These are phyloP conservation scores for Seiridium cupressi DNA, from an alignment of 2,329 filamentous ascomycete species.

Conservation along the genomic window DNA sequence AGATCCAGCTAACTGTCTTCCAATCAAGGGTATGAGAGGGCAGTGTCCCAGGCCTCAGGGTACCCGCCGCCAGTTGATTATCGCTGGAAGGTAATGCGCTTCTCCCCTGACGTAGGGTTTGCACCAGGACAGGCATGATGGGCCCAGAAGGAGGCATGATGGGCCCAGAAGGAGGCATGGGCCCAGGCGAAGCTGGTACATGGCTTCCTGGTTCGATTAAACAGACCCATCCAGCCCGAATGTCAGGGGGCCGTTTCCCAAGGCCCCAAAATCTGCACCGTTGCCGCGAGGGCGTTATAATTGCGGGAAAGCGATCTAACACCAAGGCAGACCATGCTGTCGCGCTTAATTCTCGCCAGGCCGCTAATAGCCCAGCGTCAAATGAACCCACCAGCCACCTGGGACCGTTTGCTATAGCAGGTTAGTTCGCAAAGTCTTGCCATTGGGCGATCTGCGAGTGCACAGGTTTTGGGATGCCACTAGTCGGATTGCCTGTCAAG, in stretches of 20 bases:
- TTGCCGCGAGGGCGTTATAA: background rate
- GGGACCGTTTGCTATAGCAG: background rate
- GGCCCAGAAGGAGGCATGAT: background rate
- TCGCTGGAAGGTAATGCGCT: background rate
- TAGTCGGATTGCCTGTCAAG: background rate
- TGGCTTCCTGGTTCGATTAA: background rate
- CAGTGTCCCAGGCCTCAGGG: background rate
- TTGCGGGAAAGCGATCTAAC: background rate
- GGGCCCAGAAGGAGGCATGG: background rate
- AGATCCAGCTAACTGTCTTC: background rate
- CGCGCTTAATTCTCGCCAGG: background rate
- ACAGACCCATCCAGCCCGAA: background rate
- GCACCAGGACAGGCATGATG: background rate
- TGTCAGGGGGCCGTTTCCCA: background rate
- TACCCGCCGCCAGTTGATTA: background rate
- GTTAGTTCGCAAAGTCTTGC: slow-evolving; percentile 1
- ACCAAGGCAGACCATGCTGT: background rate
- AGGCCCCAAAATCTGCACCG: background rate
- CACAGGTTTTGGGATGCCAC: background rate
- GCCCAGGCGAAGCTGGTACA: background rate
- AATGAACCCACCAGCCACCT: background rate
- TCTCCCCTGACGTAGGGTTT: background rate
- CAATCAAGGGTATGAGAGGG: background rate
- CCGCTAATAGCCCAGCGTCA: background rate
- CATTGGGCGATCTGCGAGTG: background rate